Conservation (phyloP, 495 filamentous ascomycete species). For the Penicillium samsonianum region DNA sequence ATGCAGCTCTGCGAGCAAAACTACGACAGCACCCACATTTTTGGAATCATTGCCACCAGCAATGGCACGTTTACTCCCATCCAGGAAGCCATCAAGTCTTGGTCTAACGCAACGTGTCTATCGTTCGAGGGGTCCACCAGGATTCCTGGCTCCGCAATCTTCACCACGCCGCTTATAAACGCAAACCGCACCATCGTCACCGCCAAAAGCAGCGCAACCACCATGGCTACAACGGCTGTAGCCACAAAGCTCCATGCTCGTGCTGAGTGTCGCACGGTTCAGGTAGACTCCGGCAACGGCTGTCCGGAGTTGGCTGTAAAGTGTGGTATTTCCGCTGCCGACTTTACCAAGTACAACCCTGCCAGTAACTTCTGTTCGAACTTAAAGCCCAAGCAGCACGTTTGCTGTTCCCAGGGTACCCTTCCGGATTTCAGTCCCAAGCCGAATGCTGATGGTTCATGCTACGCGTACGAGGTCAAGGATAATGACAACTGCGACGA, state of each 20-base stretch:
- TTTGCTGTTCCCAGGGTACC: conserved; percentile 49
- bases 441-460: conserved; percentile 45
- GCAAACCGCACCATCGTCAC: neutral
- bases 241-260: neutral
- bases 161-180: neutral
- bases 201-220: neutral
- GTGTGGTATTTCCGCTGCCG: conserved; percentile 40
- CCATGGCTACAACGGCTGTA: too few species aligned
- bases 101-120: conserved; percentile 37
- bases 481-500: conserved; percentile 31
- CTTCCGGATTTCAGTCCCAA: conserved; percentile 40
- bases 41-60: conserved; percentile 35
- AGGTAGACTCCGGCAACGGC: neutral
- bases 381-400: conserved; percentile 36
- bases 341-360: conserved; percentile 46
- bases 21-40: conserved; percentile 30
- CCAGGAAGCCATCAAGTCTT: conserved; percentile 34
- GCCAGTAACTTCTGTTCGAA: conserved; percentile 34
- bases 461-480: conserved; percentile 35
- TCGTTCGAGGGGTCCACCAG: conserved; percentile 19
- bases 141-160: conserved; percentile 18
- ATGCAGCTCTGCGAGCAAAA: conserved; percentile 39
- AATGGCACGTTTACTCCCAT: conserved; percentile 33
- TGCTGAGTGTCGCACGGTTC: neutral
- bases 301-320: neutral